Evolutionary conservation across 768 basidiomycete species (phyloP).

Genomic region (Porphyrellus cyaneotinctus): DNA sequence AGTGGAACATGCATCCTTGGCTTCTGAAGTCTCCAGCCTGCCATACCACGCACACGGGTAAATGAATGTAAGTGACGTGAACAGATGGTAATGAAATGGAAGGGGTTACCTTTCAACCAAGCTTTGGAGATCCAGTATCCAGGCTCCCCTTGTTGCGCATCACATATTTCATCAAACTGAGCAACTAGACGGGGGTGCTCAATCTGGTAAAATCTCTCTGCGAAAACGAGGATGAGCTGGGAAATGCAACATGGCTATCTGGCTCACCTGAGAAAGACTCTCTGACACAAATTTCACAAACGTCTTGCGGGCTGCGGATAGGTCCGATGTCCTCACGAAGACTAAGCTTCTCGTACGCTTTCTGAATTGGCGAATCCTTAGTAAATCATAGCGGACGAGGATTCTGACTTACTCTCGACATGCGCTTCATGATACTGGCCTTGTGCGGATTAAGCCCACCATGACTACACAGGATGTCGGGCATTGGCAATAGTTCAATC

Average conservation of each 20-base stretch:
- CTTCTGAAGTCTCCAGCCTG: slow-evolving; percentile 70
- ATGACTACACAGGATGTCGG: slow-evolving; percentile 61
- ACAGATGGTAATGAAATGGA: slow-evolving; percentile 7
- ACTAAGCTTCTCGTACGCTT: slow-evolving; percentile 24
- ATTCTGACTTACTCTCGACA: slow-evolving; percentile 44
- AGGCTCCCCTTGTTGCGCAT: slow-evolving; percentile 37
- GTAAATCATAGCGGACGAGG: neutral
- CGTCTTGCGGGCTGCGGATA: slow-evolving; percentile 42
- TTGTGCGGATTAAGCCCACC: slow-evolving; percentile 57
- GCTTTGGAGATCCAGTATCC: slow-evolving; percentile 74
- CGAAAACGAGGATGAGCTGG: slow-evolving; percentile 1
- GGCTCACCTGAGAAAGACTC: slow-evolving; percentile 53
- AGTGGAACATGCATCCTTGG: slow-evolving; percentile 72
- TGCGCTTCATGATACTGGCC: slow-evolving; percentile 61
- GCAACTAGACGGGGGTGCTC: slow-evolving; percentile 62
- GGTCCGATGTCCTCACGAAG: slow-evolving; percentile 48
- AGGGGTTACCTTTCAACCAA: slow-evolving; percentile 66
- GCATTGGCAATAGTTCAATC: slow-evolving; percentile 27
- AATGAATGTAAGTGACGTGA: slow-evolving; percentile 9
- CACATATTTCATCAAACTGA: slow-evolving; percentile 52
- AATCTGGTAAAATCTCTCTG: slow-evolving; percentile 67
- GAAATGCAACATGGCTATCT: neutral
- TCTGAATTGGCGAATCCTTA: slow-evolving; percentile 7
- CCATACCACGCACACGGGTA: slow-evolving; percentile 6
- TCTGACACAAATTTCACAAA: slow-evolving; percentile 60